Base-by-base conservation (phyloP, 2,329 filamentous ascomycete genomes). In the Hirsutella minnesotensis region DNA sequence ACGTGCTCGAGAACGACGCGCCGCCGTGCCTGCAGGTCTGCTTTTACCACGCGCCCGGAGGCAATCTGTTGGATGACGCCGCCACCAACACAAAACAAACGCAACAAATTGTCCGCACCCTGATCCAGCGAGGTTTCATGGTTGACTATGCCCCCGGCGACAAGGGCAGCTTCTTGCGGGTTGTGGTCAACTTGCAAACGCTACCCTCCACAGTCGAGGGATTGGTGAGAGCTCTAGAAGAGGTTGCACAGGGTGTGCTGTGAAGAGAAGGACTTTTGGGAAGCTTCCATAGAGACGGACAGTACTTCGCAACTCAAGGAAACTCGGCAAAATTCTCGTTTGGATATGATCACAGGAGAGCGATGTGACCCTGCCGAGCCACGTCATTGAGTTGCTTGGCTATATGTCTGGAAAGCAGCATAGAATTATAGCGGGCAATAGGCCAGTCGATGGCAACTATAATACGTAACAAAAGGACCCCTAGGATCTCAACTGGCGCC, bases 21-120 rank as follows among this genome's bases (percentile, higher is more conserved):
- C 81, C 89, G 38, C 86, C 86, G 1, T 96, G 90, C 63, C 67
- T 95, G 58, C 92, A 96, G 65, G 84, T 96, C 19, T 95, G 90
- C 68, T 96, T 96, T 61, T 95, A 95, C 60, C 88, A 85, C 55
- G 78, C 81, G 0, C 77, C 77, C 0, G 49, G 49, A 1, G 76
- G 79, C 3, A 53, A 61, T 44, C 49, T 83, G 36, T 52, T 61
- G 0, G 59, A 59, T 0, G 60, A 67, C 15, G 49, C 57, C 5
- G 60, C 60, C 31, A 61, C 58, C 41, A 79, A 77, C 53, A 75
- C 73, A 27, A 53, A 57, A 34, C 59, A 64, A 34, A 77, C 75
- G 27, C 62, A 66, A 50, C 56, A 51, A 9, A 73, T 77, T 54
- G 73, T 69, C 1, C 56, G 59, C 40, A 62, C 55, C 50, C 58